Percentiles rank a stretch among this genome's conserved stretches.
phyloP scores from a whole-genome alignment of 306 rosid species.

The Prunus fruticosa region DNA sequence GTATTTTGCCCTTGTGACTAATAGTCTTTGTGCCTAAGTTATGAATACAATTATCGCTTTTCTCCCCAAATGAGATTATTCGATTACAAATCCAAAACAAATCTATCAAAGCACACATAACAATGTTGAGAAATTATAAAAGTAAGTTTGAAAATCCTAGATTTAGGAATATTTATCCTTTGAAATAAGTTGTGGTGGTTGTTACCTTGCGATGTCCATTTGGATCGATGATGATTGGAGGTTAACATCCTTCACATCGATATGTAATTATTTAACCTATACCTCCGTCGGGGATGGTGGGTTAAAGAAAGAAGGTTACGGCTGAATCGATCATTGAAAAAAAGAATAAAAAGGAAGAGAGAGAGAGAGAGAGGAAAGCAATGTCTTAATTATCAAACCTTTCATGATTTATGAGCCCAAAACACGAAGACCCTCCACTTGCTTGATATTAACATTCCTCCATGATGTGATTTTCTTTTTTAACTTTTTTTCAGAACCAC shows the following conservation, averaged over 20 bases:
- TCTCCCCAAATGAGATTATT: too few species aligned
- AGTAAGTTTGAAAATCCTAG: too few species aligned
- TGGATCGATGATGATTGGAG: neutral
- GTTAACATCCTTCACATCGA: neutral
- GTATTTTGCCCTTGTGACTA: too few species aligned
- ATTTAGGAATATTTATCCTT: neutral
- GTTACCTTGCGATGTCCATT: neutral
- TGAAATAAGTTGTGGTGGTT: neutral
- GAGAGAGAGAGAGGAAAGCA: neutral
- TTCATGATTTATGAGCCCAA: neutral
- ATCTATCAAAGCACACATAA: too few species aligned
- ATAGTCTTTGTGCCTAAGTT: too few species aligned
- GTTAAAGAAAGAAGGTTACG: neutral
- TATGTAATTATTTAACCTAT: neutral
- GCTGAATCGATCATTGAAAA: neutral
- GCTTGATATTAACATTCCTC: slow-evolving; percentile 2
- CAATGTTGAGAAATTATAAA: too few species aligned
- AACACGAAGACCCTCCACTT: neutral
- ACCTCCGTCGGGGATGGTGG: neutral
- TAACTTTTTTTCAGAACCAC: neutral
- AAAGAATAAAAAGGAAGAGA: neutral
- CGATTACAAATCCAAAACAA: too few species aligned
- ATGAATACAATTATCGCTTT: too few species aligned
- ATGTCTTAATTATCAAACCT: slow-evolving; percentile 7
- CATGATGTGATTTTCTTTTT: slow-evolving; percentile 12